Base-by-base conservation (phyloP, 257 asterid genomes). In the Phtheirospermum japonicum region DNA sequence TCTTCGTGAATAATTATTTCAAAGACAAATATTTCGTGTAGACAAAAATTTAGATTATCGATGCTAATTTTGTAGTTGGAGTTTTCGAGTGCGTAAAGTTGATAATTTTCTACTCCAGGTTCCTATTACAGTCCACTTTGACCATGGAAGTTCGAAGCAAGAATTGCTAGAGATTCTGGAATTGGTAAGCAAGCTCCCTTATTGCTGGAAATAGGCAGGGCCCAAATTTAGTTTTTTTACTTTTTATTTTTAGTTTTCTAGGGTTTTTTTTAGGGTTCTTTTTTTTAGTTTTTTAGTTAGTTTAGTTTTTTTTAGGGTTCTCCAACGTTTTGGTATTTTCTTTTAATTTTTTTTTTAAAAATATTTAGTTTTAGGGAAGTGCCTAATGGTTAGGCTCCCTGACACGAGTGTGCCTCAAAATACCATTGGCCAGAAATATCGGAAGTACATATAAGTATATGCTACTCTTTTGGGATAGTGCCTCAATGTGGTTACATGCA, bases 111-210 rank as follows among this genome's bases (percentile, higher is more conserved):
- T 50, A 26, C 64, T 70, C 52, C 88, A 92, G 99, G 97, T 86
- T 78, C 97, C 99, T 20, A 75, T 92, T 63, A 80, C 97, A 19
- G 96, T 92, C 75, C 97, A 92, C 85, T 92, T 84, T 77, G 99
- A 92, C 79, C 99, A 92, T 65, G 99, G 99, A 73, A 81, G 74
- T 81, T 89, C 91, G 46, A 92, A 86, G 73, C 75, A 77, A 79
- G 94, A 92, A 77, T 68, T 92, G 79, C 74, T 92, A 74, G 94
- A 85, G 76, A 81, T 78, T 77, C 82, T 89, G 71, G 97, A 92
- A 76, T 69, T 79, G 85, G 99, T 92, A 70, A 76, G 45, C 50
- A 70, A 76, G 45, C 50, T 72, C 62, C 34, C 64, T 40, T 56
- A 53, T 16, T 52, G 57, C 67, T 54, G 16, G 12, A 59, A 19